Evolutionary conservation across 2,329 filamentous ascomycete species (phyloP), one percentile per base, ranked within the genome.

Genomic region (Fusarium abutilonis): DNA sequence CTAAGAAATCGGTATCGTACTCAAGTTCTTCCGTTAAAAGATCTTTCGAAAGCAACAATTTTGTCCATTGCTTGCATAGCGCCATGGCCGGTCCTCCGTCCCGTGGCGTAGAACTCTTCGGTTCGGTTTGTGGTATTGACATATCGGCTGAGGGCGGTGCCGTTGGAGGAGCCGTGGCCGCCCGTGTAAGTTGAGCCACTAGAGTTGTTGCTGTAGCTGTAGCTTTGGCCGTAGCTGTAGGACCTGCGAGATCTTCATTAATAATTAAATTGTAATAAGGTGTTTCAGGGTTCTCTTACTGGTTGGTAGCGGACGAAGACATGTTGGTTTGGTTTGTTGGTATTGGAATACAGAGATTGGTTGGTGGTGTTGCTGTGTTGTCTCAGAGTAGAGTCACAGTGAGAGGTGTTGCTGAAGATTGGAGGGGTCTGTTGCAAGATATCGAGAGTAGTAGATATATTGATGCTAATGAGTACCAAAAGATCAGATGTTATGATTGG

Each of bases 131-230:
- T 40, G 9, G 48, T 55, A 28, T 6, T 32, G 43, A 31, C 46
- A 65, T 65, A 69, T 19, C 17, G 38, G n/a, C 4, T 15, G 4
- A 69, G 42, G 45, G 48, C 56, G 13, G 50, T 13, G 35, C 41
- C 8, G 3, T 11, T 56, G 3, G 61, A 54, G n/a, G 52, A 28
- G 17, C 42, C 46, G 9, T 39, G 55, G 17, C 65, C 65, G 1
- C 52, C 59, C 4, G 63, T 67, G 58, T 56, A 53, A 57, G 46
- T 56, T 13, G 60, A 64, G 19, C 60, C 42, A 41, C 45, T 42
- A 26, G 53, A 56, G 52, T 14, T 32, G 19, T 41, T 48, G 35
- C 34, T 58, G 40, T 34, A 28, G 26, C 9, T 26, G 29, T 36
- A 5, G 23, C 23, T 26, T 26, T 8, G 23, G 23, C 23, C 6